These are phyloP conservation scores for Malassezia dermatis DNA, from an alignment of 1,284 basidiomycete species.

Conservation along the genomic window DNA sequence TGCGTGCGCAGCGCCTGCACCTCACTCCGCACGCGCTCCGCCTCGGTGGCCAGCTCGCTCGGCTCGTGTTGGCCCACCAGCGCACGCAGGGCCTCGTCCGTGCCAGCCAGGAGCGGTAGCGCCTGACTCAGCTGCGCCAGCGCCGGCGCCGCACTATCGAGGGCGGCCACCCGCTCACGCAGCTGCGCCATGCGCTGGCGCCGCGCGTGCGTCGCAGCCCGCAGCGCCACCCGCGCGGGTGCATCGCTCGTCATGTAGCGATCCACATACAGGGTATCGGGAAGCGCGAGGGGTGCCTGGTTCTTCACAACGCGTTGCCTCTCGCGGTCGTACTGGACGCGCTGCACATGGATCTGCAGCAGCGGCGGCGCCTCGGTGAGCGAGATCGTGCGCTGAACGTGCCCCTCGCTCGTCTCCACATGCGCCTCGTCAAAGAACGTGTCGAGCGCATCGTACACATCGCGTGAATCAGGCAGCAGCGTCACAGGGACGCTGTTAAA, in stretches of 20 bases:
- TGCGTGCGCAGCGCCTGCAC: conserved; percentile 52
- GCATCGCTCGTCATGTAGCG: conserved; percentile 59
- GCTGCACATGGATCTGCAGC: conserved; percentile 86
- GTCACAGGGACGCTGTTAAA: conserved; percentile 92
- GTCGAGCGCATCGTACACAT: conserved; percentile 85
- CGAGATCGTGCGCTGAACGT: conserved; percentile 75
- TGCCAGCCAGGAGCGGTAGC: not conserved
- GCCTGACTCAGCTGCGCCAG: not conserved
- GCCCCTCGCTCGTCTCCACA: conserved; percentile 76
- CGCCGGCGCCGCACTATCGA: not conserved
- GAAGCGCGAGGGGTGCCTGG: conserved; percentile 85
- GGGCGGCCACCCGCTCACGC: conserved; percentile 13
- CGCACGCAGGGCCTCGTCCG: not conserved
- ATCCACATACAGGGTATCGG: conserved; percentile 76
- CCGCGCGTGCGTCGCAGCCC: conserved; percentile 50
- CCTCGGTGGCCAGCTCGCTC: not conserved
- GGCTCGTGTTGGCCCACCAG: not conserved
- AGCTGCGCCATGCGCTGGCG: conserved; percentile 51
- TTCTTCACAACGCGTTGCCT: conserved; percentile 83
- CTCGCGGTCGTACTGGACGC: conserved; percentile 90
- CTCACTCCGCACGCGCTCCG: conserved; percentile 20
- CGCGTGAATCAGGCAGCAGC: conserved; percentile 69
- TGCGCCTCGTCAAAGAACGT: conserved; percentile 75
- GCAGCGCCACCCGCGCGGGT: not conserved
- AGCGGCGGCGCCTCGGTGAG: conserved; percentile 77